Evolutionary conservation across 352 stramenopile genomes (phyloP).

Genomic region (Phytopythium boreale): DNA sequence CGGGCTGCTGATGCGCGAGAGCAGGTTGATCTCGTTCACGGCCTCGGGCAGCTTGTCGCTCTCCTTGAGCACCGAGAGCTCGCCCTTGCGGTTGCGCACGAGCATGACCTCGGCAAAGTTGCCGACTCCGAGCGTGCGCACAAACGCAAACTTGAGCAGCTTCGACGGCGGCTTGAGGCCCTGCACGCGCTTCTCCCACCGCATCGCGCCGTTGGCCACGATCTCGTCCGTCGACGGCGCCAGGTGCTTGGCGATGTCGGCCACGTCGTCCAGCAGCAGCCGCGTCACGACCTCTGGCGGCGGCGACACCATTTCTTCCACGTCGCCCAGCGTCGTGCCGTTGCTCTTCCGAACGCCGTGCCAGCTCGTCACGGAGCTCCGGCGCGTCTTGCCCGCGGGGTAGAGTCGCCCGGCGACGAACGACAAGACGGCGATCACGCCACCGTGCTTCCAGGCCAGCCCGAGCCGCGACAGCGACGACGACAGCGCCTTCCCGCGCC

Average conservation of each 20-base stretch:
- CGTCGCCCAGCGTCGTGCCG: constrained; percentile 14
- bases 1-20: constrained; percentile 52
- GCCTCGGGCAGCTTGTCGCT: constrained; percentile 77
- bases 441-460: constrained; percentile 35
- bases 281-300: constrained; percentile 19
- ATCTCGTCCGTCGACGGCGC: constrained; percentile 21
- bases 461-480: constrained; percentile 12
- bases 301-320: constrained; percentile 12
- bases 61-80: constrained; percentile 70
- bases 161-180: constrained; percentile 47
- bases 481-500: neutral
- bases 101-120: constrained; percentile 83
- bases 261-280: constrained; percentile 21
- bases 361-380: neutral
- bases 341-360: constrained; percentile 1
- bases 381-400: constrained; percentile 5
- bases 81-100: constrained; percentile 35
- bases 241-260: constrained; percentile 15
- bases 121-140: constrained; percentile 58
- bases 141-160: constrained; percentile 60
- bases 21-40: constrained; percentile 71
- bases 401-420: constrained; percentile 34
- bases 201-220: constrained; percentile 28
- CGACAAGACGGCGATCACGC: constrained; percentile 38
- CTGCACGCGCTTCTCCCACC: constrained; percentile 56